These are phyloP conservation scores for Moniliophthora roreri DNA, from an alignment of 1,284 basidiomycete genomes.

Conservation along the genomic window DNA sequence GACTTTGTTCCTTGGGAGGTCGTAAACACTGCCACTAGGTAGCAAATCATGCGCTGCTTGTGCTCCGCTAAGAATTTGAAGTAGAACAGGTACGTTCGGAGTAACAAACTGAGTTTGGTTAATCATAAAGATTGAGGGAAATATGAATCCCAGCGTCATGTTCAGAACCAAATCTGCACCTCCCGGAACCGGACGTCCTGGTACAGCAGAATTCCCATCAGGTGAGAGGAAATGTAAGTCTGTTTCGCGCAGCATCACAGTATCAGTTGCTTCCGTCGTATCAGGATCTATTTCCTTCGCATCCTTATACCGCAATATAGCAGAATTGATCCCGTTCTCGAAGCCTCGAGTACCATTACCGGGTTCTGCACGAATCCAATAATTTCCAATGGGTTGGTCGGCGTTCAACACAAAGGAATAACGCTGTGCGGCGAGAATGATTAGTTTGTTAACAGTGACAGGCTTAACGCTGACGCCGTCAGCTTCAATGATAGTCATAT, in stretches of 20 bases:
- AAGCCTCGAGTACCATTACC: slow-evolving; percentile 15
- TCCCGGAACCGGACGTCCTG: slow-evolving; percentile 17
- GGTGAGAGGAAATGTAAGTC: too few species aligned
- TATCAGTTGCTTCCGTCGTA: too few species aligned
- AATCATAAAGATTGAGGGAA: slow-evolving; percentile 24
- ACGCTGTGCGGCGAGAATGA: slow-evolving; percentile 39
- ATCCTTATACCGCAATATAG: slow-evolving; percentile 38
- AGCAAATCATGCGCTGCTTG: too few species aligned
- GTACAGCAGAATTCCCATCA: too few species aligned
- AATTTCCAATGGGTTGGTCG: slow-evolving; percentile 30
- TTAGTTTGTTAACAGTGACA: slow-evolving; percentile 35
- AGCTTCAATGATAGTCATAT: slow-evolving; percentile 45
- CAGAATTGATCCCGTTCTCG: slow-evolving; percentile 31
- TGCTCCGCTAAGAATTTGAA: slow-evolving; percentile 14
- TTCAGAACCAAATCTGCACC: slow-evolving; percentile 38
- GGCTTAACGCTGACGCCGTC: slow-evolving; percentile 41
- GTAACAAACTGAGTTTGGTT: slow-evolving; percentile 29
- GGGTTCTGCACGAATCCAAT: slow-evolving; percentile 30
- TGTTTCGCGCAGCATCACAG: too few species aligned
- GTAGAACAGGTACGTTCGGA: slow-evolving; percentile 20
- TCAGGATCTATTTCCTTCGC: too few species aligned
- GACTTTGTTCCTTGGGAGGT: slow-evolving; percentile 33
- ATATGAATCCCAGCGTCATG: slow-evolving; percentile 29
- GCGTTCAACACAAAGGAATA: slow-evolving; percentile 37
- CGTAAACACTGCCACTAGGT: slow-evolving; percentile 36